Evolutionary conservation across 352 stramenopile genomes (phyloP).

Genomic region (Phytophthora hybrid): DNA sequence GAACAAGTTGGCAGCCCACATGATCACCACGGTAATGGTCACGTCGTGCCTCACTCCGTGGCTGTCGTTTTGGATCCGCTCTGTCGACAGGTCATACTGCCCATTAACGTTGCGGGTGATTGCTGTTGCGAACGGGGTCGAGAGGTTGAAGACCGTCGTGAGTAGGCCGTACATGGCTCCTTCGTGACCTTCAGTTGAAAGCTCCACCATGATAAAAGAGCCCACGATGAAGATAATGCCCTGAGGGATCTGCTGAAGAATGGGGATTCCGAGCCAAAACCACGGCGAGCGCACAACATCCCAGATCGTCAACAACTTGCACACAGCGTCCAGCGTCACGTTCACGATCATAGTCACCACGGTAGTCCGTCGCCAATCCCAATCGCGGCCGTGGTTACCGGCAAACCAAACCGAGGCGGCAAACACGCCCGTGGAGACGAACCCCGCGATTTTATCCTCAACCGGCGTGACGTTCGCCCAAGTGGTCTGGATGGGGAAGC

Average conservation of each 20-base stretch:
- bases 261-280: not conserved
- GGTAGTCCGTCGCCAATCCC: not conserved
- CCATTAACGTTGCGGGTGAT: conserved; percentile 3
- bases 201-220: conserved; percentile 1
- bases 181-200: not conserved
- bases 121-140: not conserved
- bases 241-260: not conserved
- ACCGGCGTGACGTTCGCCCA: not conserved
- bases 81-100: not conserved
- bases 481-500: not conserved
- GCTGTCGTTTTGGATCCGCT: conserved; percentile 1
- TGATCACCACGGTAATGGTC: conserved; percentile 1
- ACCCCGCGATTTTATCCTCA: not conserved
- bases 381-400: not conserved
- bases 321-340: not conserved
- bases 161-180: not conserved
- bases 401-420: not conserved
- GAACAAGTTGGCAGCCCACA: not conserved
- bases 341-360: not conserved
- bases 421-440: not conserved
- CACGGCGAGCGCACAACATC: not conserved
- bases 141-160: not conserved
- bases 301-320: not conserved
- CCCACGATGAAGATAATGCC: not conserved
- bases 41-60: conserved; percentile 2